These are phyloP conservation scores for Tetradesmus obliquus DNA, from an alignment of 139 green algal genomes.

Conservation along the genomic window DNA sequence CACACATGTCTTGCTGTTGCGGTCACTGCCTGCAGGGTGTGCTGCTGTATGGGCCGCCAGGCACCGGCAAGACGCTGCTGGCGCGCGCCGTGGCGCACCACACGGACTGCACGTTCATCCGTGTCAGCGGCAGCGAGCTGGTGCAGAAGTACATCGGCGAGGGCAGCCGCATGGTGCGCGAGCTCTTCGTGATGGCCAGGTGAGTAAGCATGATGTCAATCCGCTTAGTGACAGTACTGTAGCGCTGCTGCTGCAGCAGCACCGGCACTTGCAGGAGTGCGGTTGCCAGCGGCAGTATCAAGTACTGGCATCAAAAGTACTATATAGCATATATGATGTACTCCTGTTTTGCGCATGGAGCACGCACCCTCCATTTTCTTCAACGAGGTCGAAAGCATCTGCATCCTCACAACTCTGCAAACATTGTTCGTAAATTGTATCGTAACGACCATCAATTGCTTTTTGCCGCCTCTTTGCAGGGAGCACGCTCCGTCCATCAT, in stretches of 20 bases:
- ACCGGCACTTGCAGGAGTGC: background rate
- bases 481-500: too few relatives aligned
- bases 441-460: too few relatives aligned
- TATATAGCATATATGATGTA: background rate
- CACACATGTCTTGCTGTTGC: background rate
- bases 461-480: background rate
- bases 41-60: conserved; percentile 94
- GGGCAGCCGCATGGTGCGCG: conserved; percentile 98
- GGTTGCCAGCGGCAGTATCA: background rate
- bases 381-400: background rate
- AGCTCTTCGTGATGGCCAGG: conserved; percentile 99
- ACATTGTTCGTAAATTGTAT: too few relatives aligned
- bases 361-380: too few relatives aligned
- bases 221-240: background rate
- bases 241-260: background rate
- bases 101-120: conserved; percentile 99
- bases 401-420: background rate
- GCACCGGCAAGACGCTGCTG: conserved; percentile 80
- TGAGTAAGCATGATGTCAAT: conserved; percentile 37
- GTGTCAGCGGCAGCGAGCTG: conserved; percentile 96
- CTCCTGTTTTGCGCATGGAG: too few relatives aligned
- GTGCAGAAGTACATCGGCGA: conserved; percentile 99
- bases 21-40: conserved; percentile 70
- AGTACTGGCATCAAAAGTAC: background rate
- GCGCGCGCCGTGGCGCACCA: conserved; percentile 97